Evolutionary conservation across 306 rosid species (phyloP).

Genomic region (Medicago truncatula): DNA sequence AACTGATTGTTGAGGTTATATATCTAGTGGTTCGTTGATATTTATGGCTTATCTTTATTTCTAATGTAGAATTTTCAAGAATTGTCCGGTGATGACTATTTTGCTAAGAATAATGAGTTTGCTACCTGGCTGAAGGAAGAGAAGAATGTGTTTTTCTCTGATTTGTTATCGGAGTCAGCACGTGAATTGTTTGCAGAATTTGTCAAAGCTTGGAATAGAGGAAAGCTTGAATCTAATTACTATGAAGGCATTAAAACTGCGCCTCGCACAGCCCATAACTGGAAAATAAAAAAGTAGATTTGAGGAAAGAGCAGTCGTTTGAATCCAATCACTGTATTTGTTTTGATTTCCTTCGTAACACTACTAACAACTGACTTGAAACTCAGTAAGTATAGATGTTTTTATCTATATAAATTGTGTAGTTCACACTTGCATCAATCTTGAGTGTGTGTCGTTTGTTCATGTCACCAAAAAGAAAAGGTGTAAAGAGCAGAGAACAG

Average conservation of each 20-base stretch:
- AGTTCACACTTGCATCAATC: slow-evolving; percentile 24
- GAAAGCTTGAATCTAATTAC: slow-evolving; percentile 69
- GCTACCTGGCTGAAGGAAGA: slow-evolving; percentile 93
- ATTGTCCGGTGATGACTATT: slow-evolving; percentile 80
- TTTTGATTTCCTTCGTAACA: slow-evolving; percentile 24
- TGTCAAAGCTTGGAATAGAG: slow-evolving; percentile 76
- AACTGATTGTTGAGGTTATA: slow-evolving; percentile 19
- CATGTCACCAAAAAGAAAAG: not conserved
- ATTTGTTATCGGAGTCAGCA: slow-evolving; percentile 75
- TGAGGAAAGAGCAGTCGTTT: slow-evolving; percentile 20
- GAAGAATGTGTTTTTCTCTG: slow-evolving; percentile 85
- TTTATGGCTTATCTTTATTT: slow-evolving; percentile 26
- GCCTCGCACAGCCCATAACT: slow-evolving; percentile 80
- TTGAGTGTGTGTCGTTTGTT: slow-evolving; percentile 20
- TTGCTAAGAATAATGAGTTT: slow-evolving; percentile 87
- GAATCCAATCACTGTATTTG: slow-evolving; percentile 29
- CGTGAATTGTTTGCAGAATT: slow-evolving; percentile 70
- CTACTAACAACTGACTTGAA: slow-evolving; percentile 18
- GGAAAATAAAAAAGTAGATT: slow-evolving; percentile 72
- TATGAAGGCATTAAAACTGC: slow-evolving; percentile 81
- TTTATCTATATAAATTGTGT: slow-evolving; percentile 14
- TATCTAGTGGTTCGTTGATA: slow-evolving; percentile 23
- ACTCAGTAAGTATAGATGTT: slow-evolving; percentile 26
- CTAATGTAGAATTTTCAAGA: slow-evolving; percentile 60
- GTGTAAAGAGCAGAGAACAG: not conserved